A percentile compares a stretch with the other conserved stretches of the same genome.
phyloP scores from a whole-genome alignment of 208 protist genomes.

The Herpetomonas samuelpessoai region DNA sequence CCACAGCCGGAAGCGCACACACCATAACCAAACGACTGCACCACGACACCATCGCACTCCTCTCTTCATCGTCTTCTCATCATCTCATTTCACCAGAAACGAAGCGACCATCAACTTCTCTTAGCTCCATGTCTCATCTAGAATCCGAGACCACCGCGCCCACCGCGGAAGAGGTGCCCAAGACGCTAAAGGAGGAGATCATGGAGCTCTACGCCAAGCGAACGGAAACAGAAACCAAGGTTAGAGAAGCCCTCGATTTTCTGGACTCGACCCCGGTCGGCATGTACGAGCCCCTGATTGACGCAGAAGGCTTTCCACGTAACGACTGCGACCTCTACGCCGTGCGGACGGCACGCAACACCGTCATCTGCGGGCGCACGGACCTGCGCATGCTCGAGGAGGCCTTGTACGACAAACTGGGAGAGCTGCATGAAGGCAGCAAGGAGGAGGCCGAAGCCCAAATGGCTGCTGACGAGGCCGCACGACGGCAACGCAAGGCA shows the following conservation, averaged over 20 bases:
- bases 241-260: constrained; percentile 60
- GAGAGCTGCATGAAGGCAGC: constrained; percentile 45
- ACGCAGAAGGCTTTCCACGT: constrained; percentile 79
- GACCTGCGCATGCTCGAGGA: constrained; percentile 54
- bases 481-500: background rate
- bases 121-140: too few relatives aligned
- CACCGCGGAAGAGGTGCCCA: background rate
- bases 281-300: constrained; percentile 49
- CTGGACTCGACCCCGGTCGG: constrained; percentile 68
- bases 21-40: too few relatives aligned
- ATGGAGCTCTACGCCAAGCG: constrained; percentile 36
- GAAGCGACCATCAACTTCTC: background rate
- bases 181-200: constrained; percentile 24
- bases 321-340: constrained; percentile 87
- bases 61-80: too few relatives aligned
- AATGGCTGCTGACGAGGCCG: constrained; percentile 31
- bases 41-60: too few relatives aligned
- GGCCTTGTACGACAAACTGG: constrained; percentile 55
- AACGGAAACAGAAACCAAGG: constrained; percentile 19
- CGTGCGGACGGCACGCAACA: constrained; percentile 66
- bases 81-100: background rate
- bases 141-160: too few relatives aligned
- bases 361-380: constrained; percentile 54
- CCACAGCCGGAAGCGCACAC: too few relatives aligned
- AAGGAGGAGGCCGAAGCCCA: constrained; percentile 46